These are phyloP conservation scores for Plasmodium reichenowi DNA, from an alignment of 169 alveolate genomes.

Conservation along the genomic window DNA sequence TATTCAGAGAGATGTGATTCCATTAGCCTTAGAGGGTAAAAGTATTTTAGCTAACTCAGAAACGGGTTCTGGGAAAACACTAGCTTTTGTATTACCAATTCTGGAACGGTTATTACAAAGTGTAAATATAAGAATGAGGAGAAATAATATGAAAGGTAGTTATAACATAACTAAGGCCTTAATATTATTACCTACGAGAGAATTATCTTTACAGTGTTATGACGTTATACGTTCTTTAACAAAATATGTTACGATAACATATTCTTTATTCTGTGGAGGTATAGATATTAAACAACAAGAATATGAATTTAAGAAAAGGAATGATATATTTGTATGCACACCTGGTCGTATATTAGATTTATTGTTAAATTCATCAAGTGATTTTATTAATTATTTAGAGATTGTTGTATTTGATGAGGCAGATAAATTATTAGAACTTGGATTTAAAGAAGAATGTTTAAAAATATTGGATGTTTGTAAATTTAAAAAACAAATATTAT, in stretches of 20 bases:
- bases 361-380: slow-evolving; percentile 89
- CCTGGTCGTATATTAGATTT: slow-evolving; percentile 98
- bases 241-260: slow-evolving; percentile 87
- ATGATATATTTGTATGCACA: slow-evolving; percentile 97
- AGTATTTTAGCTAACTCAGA: slow-evolving; percentile 91
- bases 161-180: slow-evolving; percentile 89
- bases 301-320: slow-evolving; percentile 90
- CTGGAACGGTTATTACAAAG: slow-evolving; percentile 88
- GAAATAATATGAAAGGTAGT: slow-evolving; percentile 40
- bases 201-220: slow-evolving; percentile 92
- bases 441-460: slow-evolving; percentile 92
- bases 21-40: slow-evolving; percentile 91
- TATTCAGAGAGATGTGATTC: slow-evolving; percentile 91
- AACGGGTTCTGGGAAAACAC: slow-evolving; percentile 95
- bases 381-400: slow-evolving; percentile 88
- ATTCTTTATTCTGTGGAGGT: slow-evolving; percentile 91
- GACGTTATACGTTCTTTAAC: slow-evolving; percentile 86
- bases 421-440: slow-evolving; percentile 96
- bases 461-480: slow-evolving; percentile 83
- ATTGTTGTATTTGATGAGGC: slow-evolving; percentile 96
- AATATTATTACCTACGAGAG: slow-evolving; percentile 93
- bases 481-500: slow-evolving; percentile 88
- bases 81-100: slow-evolving; percentile 92
- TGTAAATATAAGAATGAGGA: slow-evolving; percentile 83
- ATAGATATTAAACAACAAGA: slow-evolving; percentile 89